phyloP scores from a whole-genome alignment of 768 basidiomycete species.

The button mushroom (Agaricus bisporus) region DNA sequence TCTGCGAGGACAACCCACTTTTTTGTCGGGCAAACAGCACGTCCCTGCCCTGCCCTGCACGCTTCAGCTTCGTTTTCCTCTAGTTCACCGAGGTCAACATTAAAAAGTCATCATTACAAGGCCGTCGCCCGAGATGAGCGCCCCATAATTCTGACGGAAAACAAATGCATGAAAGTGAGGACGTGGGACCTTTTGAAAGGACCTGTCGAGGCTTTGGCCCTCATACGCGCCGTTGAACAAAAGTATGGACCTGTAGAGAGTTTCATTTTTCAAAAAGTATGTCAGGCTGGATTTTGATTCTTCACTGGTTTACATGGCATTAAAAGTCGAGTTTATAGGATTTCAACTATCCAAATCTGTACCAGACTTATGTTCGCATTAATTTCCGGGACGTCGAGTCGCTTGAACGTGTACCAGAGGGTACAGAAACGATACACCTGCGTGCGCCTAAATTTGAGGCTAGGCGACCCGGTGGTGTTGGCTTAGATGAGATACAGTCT shows the following conservation, averaged over 20 bases:
- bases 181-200: slow-evolving; percentile 34
- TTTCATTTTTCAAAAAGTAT: slow-evolving; percentile 35
- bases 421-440: slow-evolving; percentile 21
- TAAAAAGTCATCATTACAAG: not conserved
- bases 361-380: slow-evolving; percentile 36
- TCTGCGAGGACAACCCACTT: not conserved
- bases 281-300: slow-evolving; percentile 10
- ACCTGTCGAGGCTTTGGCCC: slow-evolving; percentile 43
- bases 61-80: not conserved
- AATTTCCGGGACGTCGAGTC: slow-evolving; percentile 41
- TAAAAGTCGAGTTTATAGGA: slow-evolving; percentile 30
- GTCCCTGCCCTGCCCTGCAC: not conserved
- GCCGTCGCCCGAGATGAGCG: not conserved
- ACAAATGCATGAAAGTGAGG: slow-evolving; percentile 28
- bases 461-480: slow-evolving; percentile 24
- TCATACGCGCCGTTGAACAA: slow-evolving; percentile 50
- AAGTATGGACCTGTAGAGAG: slow-evolving; percentile 45
- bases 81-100: not conserved
- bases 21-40: too few relatives aligned
- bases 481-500: slow-evolving; percentile 29
- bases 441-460: slow-evolving; percentile 16
- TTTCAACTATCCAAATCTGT: slow-evolving; percentile 34
- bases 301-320: not conserved
- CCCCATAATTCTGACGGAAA: slow-evolving; percentile 1
- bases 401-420: slow-evolving; percentile 26